A percentile compares a stretch with the other conserved stretches of the same genome.
phyloP scores from a whole-genome alignment of 129 eudicot species.

The Ambrosia artemisiifolia region DNA sequence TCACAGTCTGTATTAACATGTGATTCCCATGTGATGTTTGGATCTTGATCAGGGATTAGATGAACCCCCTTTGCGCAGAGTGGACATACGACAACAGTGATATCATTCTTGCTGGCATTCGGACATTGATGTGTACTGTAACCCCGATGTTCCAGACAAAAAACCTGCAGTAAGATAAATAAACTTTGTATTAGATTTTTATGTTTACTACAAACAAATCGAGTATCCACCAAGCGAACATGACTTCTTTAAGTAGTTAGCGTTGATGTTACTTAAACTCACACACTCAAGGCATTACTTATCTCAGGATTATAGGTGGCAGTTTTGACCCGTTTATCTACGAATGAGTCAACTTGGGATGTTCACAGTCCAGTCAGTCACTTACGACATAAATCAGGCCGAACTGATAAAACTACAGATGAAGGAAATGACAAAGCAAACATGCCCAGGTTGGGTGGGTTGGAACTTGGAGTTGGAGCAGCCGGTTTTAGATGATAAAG shows the following conservation, averaged over 20 bases:
- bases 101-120: conserved; percentile 64
- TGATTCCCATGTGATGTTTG: conserved; percentile 92
- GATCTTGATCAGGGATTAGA: conserved; percentile 75
- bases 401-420: not conserved
- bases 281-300: not conserved
- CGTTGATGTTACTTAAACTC: not conserved
- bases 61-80: conserved; percentile 95
- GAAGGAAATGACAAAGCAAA: not conserved
- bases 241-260: not conserved
- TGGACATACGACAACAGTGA: conserved; percentile 87
- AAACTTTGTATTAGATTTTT: not conserved
- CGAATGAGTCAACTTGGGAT: not conserved
- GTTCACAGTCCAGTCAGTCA: not conserved
- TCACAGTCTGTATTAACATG: conserved; percentile 89
- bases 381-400: not conserved
- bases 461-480: no score
- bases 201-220: not conserved
- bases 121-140: conserved; percentile 70
- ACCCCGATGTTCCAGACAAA: conserved; percentile 87
- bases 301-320: not conserved
- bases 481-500: no score
- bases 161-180: conserved; percentile 47
- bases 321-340: not conserved
- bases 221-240: not conserved
- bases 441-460: not conserved